Evolutionary conservation across 129 eudicot genomes (phyloP), one percentile per base, ranked within the genome.

Genomic region (Chrysanthemum seticuspe): DNA sequence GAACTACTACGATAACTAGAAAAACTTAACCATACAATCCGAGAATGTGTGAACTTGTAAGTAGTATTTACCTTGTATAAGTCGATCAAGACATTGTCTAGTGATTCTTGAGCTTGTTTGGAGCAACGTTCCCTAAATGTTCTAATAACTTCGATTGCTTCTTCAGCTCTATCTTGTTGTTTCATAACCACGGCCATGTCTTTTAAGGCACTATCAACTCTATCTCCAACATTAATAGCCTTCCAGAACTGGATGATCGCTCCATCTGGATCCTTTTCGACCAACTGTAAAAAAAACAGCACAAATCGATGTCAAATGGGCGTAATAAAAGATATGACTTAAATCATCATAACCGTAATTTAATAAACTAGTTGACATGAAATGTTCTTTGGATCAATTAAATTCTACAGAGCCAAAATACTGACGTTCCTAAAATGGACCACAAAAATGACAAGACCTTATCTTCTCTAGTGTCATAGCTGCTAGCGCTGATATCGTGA

Each of bases 121-220:
- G 92, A 86, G 81, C 92, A 91, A 13, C 71, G 85, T 10, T 74
- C 74, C 60, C 97, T 75, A 21, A 86, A 88, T 16, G 95, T 82
- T 68, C 81, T 84, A 25, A 91, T 84, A 52, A 92, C 88, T 84
- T 88, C 90, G 14, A 91, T 91, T 0, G 97, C 97, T 77, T 88
- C 95, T 82, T 84, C 92, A 11, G 92, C 90, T 73, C 97, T 75
- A 79, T 91, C 88, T 74, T 82, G 88, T 72, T 91, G 97, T 65
- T 88, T 91, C 95, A 91, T 88, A 60, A 91, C 95, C 18, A 88
- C 82, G 58, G 97, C 95, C 97, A 91, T 86, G 81, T 91, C 97
- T 77, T 91, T 91, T 8, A 91, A 74, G 31, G 97, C 97, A 66
- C 97, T 91, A 71, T 88, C 97, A 5, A 91, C 95, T 80, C 95